Base-by-base conservation (phyloP, 345 rosid genomes). In the Reutealis trisperma region DNA sequence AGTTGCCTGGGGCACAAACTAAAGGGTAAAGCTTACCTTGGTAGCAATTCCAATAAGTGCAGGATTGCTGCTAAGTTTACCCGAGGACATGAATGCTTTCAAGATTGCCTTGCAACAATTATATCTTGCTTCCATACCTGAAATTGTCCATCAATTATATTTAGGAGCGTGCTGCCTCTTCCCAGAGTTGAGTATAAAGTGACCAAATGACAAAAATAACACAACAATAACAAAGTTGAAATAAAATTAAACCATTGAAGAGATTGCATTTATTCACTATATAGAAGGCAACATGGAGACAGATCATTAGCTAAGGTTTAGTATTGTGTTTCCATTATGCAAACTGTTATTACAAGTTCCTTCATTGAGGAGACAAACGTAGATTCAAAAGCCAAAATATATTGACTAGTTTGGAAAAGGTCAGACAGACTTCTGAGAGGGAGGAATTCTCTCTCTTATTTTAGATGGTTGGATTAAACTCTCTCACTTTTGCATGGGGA, bases 41-140 rank as follows among this genome's bases (percentile, higher is more conserved):
- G 81, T 77, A 62, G 90, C 87, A 30, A 88, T 81, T 86, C 83
- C 85, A 32, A 49, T 79, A 41, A 85, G 76, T 54, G 91, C 79
- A 75, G 96, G 89, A 77, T 90, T 93, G 70, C 86, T 83, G 64
- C 75, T 71, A 2, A 91, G 86, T 79, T 84, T 92, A 75, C 85
- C 81, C 19, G 92, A 82, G 27, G 73, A 82, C 76, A 87, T 69
- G 77, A 93, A 92, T 32, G 90, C 92, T 47, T 82, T 86, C 45
- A 84, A 74, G 63, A 92, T 89, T 78, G 92, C 85, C 85, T 88
- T 87, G 92, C 97, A 96, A 77, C 98, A 96, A 25, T 85, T 83
- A 69, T 90, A 86, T 82, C 88, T 89, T 58, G 86, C 86, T 76
- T 93, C 97, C 99, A 93, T 93, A 34, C 89, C 99, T 96, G 86